A percentile compares a stretch with the other conserved stretches of the same genome.
phyloP scores from a whole-genome alignment of 805 yeast species.

The Schizosaccharomyces octosporus region DNA sequence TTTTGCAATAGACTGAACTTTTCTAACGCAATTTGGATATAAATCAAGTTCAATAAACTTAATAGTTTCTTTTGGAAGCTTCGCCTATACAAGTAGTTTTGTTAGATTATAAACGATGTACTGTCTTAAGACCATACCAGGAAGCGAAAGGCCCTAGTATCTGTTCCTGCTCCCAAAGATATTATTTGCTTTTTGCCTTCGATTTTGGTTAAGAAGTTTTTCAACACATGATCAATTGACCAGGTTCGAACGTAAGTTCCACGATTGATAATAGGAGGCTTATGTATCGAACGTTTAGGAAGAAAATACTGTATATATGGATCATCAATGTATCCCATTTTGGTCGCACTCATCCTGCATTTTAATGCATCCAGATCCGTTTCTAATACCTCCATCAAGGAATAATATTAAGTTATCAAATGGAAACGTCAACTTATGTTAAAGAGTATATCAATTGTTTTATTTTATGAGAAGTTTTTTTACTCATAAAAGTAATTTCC shows the following conservation, averaged over 20 bases:
- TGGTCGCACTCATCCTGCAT: slow-evolving; percentile 24
- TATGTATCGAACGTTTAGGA: slow-evolving; percentile 9
- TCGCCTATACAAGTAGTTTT: neutral
- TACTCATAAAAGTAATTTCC: too few species aligned
- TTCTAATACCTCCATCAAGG: slow-evolving; percentile 22
- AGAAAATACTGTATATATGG: slow-evolving; percentile 11
- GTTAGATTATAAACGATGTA: neutral
- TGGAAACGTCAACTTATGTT: neutral
- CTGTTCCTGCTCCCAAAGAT: slow-evolving; percentile 64
- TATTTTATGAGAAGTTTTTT: too few species aligned
- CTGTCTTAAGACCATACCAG: slow-evolving; percentile 10
- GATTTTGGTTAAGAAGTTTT: neutral
- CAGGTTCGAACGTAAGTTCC: slow-evolving; percentile 32
- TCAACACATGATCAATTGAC: slow-evolving; percentile 9
- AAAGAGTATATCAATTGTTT: neutral
- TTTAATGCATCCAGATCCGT: slow-evolving; percentile 40
- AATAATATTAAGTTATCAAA: neutral
- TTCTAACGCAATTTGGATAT: slow-evolving; percentile 25
- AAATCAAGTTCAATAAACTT: slow-evolving; percentile 35
- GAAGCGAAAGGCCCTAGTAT: slow-evolving; percentile 36
- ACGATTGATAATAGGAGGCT: slow-evolving; percentile 34
- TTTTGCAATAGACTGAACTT: slow-evolving; percentile 23
- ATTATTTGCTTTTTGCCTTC: slow-evolving; percentile 20
- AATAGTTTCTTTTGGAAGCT: neutral
- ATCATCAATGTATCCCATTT: slow-evolving; percentile 24